Conservation (phyloP, 2,329 filamentous ascomycete species). For the Colletotrichum australisinense region DNA sequence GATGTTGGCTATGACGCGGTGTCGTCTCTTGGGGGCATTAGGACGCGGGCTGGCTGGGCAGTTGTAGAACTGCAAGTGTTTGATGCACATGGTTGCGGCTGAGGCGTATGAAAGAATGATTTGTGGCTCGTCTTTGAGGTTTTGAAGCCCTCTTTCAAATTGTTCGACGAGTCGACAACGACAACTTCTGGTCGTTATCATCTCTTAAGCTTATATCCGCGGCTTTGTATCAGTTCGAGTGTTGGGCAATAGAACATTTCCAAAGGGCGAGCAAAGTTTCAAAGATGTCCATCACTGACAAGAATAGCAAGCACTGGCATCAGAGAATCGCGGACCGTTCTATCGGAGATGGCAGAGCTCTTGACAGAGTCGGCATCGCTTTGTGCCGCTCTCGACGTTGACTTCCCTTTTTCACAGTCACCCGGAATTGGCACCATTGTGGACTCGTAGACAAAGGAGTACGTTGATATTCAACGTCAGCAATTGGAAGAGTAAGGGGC, state of each 20-base stretch:
- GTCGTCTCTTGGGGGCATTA: neutral
- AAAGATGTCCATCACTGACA: neutral
- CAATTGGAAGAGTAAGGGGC: neutral
- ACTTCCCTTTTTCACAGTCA: neutral
- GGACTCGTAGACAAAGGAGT: neutral
- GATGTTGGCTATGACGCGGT: slow-evolving; percentile 27
- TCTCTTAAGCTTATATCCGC: neutral
- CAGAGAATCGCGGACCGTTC: no score
- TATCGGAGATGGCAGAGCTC: neutral
- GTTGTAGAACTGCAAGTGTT: slow-evolving; percentile 20
- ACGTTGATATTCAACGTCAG: neutral
- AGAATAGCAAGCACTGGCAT: neutral
- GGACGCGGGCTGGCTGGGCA: slow-evolving; percentile 12
- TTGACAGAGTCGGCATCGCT: neutral
- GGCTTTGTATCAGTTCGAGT: neutral
- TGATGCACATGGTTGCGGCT: slow-evolving; percentile 23
- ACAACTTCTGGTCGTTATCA: neutral
- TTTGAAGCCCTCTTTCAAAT: neutral
- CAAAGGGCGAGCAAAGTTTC: neutral
- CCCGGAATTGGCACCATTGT: neutral
- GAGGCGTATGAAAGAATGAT: neutral
- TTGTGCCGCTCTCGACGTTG: neutral
- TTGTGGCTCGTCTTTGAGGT: neutral
- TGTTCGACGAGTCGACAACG: neutral
- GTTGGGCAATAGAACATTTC: neutral